Conservation (phyloP, 352 stramenopile species). For the Achlya hypogyna region DNA sequence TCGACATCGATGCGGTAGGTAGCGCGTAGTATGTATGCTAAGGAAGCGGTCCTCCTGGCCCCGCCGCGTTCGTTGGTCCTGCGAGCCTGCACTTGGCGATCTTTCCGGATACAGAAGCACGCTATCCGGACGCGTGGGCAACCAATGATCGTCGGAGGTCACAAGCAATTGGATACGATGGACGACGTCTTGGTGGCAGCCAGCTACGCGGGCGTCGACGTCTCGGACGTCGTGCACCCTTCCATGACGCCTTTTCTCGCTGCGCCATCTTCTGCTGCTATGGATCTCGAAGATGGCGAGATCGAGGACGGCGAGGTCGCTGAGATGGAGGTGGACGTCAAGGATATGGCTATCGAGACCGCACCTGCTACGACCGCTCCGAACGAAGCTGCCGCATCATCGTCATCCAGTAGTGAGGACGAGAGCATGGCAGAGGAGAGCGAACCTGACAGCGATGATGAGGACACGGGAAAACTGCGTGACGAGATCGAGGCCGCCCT, state of each 20-base stretch:
- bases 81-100: neutral
- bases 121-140: neutral
- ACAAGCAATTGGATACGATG: neutral
- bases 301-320: conserved; percentile 1
- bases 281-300: neutral
- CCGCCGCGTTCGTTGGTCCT: too few relatives aligned
- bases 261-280: too few relatives aligned
- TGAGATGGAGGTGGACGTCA: neutral
- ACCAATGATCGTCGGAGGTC: neutral
- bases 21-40: too few relatives aligned
- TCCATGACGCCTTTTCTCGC: neutral
- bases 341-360: too few relatives aligned
- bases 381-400: too few relatives aligned
- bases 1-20: too few relatives aligned
- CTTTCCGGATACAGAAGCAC: neutral
- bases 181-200: conserved; percentile 10
- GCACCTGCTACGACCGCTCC: too few relatives aligned
- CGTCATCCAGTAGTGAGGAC: conserved; percentile 8
- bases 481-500: conserved; percentile 70
- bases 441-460: conserved; percentile 22
- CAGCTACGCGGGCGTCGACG: conserved; percentile 1
- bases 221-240: neutral
- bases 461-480: conserved; percentile 34
- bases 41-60: too few relatives aligned
- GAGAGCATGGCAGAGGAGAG: conserved; percentile 26